Base-by-base conservation (phyloP, 768 basidiomycete species). In the Leccinellum luteum region DNA sequence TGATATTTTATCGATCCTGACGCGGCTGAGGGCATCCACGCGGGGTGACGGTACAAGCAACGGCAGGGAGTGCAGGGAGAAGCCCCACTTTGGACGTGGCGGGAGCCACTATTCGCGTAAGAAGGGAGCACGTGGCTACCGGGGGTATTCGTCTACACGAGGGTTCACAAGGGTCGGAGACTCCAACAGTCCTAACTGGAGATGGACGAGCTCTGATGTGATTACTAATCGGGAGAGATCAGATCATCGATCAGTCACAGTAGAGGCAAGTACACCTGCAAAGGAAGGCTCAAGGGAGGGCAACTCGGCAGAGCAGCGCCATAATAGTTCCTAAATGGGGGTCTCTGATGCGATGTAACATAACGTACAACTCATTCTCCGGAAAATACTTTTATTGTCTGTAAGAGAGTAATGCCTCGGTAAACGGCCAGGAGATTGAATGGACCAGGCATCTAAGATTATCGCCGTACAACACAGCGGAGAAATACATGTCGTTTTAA, bases 1-100 rank as follows among this genome's bases (percentile, higher is more conserved):
- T 51, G 83, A 83, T 51, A 73, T 89, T 55, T 66, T 75, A 61
- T 73, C 73, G 54, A 79, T 87, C 60, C 74, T 89, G 58, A 68
- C 66, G 57, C 82, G 80, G 51, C 64, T 88, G 53, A 78, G 65
- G 56, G 57, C 53, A 53, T 71, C 71, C 61, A 61, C 65, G 56
- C 63, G 60, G 59, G 44, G 60, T 48, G 58, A 61, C 59, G 63
- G 54, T 28, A 49, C 28, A 23, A 41, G 27, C 32, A 54, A 25
- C 35, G 55, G 30, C 52, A 45, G 23, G 48, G 62, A 57, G 51
- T 57, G 53, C 19, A 53, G 48, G 41, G 53, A 12, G 3, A 47
- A 52, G 31, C 23, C 64, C 45, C 54, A 32, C 57, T 56, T 58
- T 58, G 50, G 55, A 48, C 58, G 45, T 6, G 8, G 50, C 15